These are phyloP conservation scores for Amanita thiersii DNA, from an alignment of 768 basidiomycete genomes.

Conservation along the genomic window DNA sequence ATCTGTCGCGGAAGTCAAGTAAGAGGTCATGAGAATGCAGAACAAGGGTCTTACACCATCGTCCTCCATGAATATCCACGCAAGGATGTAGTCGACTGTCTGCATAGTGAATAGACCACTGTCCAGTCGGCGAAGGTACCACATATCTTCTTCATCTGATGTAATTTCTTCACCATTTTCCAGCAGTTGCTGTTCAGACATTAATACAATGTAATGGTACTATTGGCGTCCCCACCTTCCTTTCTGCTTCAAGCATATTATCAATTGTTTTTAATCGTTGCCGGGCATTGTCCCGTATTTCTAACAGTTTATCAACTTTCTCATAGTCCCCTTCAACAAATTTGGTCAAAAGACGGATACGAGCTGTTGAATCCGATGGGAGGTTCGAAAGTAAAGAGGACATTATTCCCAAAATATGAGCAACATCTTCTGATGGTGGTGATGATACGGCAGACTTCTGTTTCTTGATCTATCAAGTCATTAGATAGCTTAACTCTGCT, in stretches of 20 bases:
- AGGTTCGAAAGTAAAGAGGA: constrained; percentile 86
- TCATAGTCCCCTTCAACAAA: constrained; percentile 92
- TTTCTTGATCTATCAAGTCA: constrained; percentile 48
- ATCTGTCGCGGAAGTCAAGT: constrained; percentile 41
- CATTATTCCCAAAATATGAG: constrained; percentile 83
- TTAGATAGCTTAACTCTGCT: background rate
- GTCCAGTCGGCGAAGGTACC: constrained; percentile 84
- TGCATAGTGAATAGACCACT: constrained; percentile 85
- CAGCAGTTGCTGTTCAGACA: constrained; percentile 35
- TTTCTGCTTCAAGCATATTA: constrained; percentile 59
- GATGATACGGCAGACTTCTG: constrained; percentile 38
- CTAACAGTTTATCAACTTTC: constrained; percentile 89
- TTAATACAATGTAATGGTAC: background rate
- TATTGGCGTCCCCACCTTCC: constrained; percentile 36
- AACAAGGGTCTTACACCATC: constrained; percentile 78
- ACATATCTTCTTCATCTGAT: constrained; percentile 60
- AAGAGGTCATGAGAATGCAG: constrained; percentile 1
- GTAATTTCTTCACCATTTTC: constrained; percentile 49
- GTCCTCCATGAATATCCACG: constrained; percentile 97
- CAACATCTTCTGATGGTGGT: constrained; percentile 70
- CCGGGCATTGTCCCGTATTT: constrained; percentile 69
- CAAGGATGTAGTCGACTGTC: constrained; percentile 87
- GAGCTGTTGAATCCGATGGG: constrained; percentile 71
- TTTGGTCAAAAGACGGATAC: constrained; percentile 81
- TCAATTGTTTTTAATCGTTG: constrained; percentile 54